Evolutionary conservation across 2,329 filamentous ascomycete species (phyloP), one percentile per base, ranked within the genome.

Genomic region (Botrytis fabae): DNA sequence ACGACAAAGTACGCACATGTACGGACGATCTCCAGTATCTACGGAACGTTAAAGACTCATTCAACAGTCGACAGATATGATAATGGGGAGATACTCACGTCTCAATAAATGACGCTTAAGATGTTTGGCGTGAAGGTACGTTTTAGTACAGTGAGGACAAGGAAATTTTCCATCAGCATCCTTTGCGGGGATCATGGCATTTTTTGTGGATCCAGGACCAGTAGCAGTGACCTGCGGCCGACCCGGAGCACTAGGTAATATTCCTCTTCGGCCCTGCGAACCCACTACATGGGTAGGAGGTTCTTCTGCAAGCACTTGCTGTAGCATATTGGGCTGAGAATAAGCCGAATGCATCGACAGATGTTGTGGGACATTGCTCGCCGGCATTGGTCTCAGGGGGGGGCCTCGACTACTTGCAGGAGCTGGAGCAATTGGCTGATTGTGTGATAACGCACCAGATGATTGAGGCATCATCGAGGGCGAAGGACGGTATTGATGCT

Each of bases 161-260:
- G 96, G 95, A 81, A 97, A 99, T 85, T 98, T 98, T 81, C 96
- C 96, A 82, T 98, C 95, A 14, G 94, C 94, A 83, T 98, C 95
- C 86, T 98, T 98, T 78, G 93, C 92, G 25, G 95, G 94, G 76
- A 97, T 96, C 75, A 93, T 90, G 74, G 93, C 91, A 79, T 88
- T 93, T 87, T 97, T 97, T 16, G 89, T 87, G 44, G 88, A 86
- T 61, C 88, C 87, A 76, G 89, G 90, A 61, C 93, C 91, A 32
- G 89, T 87, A 35, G 91, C 85, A 46, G 93, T 90, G 40, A 94
- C 93, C 71, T 93, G 90, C 72, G 94, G 93, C 74, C 94, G 88
- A 61, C 95, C 95, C 44, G 94, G 94, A 75, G 95, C 94, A 79
- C 94, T 97, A 25, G 95, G 95, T 75, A 98, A 84, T 57, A 98